Evolutionary conservation across 1,139 yeast genomes (phyloP), one percentile per base, ranked within the genome.

Genomic region (Diutina ranongensis): DNA sequence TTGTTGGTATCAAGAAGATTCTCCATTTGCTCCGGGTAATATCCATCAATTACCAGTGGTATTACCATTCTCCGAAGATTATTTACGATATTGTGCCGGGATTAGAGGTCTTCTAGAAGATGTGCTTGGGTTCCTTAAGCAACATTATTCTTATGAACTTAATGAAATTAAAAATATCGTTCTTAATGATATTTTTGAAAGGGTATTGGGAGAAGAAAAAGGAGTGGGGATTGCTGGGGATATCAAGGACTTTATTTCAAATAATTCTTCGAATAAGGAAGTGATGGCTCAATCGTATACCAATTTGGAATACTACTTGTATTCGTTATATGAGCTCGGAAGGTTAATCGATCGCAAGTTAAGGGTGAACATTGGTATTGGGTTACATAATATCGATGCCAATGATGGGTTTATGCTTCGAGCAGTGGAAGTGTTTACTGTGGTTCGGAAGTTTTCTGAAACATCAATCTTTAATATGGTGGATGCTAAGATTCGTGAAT

Each of bases 261-360:
- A 60, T 49, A 70, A 78, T 53, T 73, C 85, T 2, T 78, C 82
- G 27, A 83, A 88, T 49, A 84, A 94, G 59, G 98, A 92, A 61
- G 88, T 88, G 52, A 76, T 88, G 40, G 85, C 96, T 0, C 97
- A 92, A 63, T 86, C 87, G 53, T 71, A 85, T 53, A 82, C 94
- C 49, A 88, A 92, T 59, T 68, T 89, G 55, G 97, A 92, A 56
- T 87, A 86, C 61, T 89, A 89, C 60, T 72, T 83, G 49, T 67
- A 68, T 61, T 76, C 83, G 50, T 71, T 78, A 48, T 67, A 72
- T 50, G 82, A 79, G 57, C 65, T 80, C 47, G 80, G 80, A 5
- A 67, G 64, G 44, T 55, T 71, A 49, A 62, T 71, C 31, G 71
- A 71, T 49, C 56, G 65, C 35, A 61, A 66, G 45, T 63, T 72